These are phyloP conservation scores for Thalassiosira mediterranea DNA, from an alignment of 352 stramenopile species.

Conservation along the genomic window DNA sequence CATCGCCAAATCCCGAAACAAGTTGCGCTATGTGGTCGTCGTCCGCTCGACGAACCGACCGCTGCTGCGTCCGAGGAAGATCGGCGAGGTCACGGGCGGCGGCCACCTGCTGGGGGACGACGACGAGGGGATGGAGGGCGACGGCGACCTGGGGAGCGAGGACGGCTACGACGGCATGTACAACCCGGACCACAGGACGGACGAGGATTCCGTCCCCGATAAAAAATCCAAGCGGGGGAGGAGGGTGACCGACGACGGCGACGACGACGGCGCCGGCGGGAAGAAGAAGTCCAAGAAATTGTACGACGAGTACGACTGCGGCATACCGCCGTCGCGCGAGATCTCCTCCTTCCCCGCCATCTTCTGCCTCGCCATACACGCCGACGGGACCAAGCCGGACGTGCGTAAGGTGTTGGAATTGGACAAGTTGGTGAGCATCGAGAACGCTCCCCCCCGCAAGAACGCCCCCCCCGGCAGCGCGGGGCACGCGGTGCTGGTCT, in stretches of 20 bases:
- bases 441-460: constrained; percentile 59
- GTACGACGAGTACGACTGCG: constrained; percentile 45
- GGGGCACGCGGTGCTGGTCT: constrained; percentile 67
- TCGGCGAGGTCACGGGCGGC: not conserved
- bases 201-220: not conserved
- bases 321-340: constrained; percentile 48
- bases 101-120: constrained; percentile 19
- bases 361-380: constrained; percentile 69
- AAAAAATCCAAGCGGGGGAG: constrained; percentile 9
- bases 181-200: constrained; percentile 43
- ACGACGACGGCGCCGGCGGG: not conserved
- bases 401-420: constrained; percentile 78
- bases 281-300: constrained; percentile 11
- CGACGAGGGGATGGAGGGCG: constrained; percentile 8
- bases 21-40: constrained; percentile 75
- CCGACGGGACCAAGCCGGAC: constrained; percentile 76
- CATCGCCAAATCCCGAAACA: constrained; percentile 64
- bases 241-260: too few relatives aligned
- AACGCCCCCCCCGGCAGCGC: constrained; percentile 33
- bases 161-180: constrained; percentile 55
- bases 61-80: constrained; percentile 31
- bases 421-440: constrained; percentile 74
- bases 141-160: constrained; percentile 32
- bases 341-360: constrained; percentile 78
- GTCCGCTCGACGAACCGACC: constrained; percentile 71